Conservation (phyloP, 352 stramenopile species). For the Pythium apleroticum region DNA sequence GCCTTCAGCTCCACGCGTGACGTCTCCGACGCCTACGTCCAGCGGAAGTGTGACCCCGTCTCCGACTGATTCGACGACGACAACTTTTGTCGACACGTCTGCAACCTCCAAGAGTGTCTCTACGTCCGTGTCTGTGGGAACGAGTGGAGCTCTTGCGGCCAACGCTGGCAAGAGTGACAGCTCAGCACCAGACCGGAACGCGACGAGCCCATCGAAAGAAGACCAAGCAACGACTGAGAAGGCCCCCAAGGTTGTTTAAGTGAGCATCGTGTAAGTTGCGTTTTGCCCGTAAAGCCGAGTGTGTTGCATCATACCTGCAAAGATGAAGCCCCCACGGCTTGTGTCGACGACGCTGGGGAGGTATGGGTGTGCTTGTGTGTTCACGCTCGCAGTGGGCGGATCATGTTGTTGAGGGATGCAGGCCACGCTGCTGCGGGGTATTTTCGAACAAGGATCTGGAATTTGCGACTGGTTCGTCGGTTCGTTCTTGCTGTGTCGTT, state of each 20-base stretch:
- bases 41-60: slow-evolving; percentile 10
- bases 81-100: neutral
- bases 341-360: no score
- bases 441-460: neutral
- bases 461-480: neutral
- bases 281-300: neutral
- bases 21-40: slow-evolving; percentile 3
- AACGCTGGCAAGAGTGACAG: neutral
- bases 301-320: neutral
- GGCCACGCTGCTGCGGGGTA: neutral
- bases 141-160: neutral
- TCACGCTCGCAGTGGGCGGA: neutral
- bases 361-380: neutral
- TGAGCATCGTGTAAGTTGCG: neutral
- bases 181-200: neutral
- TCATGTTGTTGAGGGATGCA: neutral
- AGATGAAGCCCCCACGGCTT: no score
- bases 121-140: neutral
- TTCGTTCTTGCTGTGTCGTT: slow-evolving; percentile 1
- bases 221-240: neutral
- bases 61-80: slow-evolving; percentile 13
- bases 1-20: neutral
- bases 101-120: neutral
- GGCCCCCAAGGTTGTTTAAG: neutral
- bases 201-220: neutral